phyloP scores from a whole-genome alignment of 768 basidiomycete species.

The Suillus ampliporus region DNA sequence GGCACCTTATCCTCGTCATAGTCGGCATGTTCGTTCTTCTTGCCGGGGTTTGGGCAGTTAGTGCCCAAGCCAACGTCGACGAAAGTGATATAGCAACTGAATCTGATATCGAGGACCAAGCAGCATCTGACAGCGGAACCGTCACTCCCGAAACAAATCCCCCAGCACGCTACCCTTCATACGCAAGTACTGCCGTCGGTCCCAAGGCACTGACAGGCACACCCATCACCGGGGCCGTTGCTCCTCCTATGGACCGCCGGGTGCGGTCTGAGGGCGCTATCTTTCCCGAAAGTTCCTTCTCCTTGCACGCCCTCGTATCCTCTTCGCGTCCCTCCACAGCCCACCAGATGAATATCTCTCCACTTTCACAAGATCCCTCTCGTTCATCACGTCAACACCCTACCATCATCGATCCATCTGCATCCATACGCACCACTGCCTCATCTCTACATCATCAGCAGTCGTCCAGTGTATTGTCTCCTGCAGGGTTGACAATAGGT shows the following conservation, averaged over 20 bases:
- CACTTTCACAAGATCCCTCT: neutral
- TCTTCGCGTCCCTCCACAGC: conserved; percentile 10
- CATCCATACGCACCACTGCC: conserved; percentile 5
- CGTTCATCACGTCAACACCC: conserved; percentile 10
- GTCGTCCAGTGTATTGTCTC: conserved; percentile 11
- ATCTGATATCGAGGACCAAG: conserved; percentile 1
- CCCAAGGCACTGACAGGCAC: conserved; percentile 34
- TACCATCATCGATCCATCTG: neutral
- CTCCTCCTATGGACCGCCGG: conserved; percentile 20
- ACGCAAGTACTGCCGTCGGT: conserved; percentile 27
- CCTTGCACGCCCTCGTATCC: conserved; percentile 9
- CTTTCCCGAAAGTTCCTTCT: conserved; percentile 10
- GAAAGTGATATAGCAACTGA: conserved; percentile 39
- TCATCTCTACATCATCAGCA: conserved; percentile 14
- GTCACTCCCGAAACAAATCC: neutral
- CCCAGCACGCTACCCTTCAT: too few relatives aligned
- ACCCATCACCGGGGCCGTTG: conserved; percentile 13
- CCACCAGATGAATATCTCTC: neutral
- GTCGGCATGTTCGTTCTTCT: conserved; percentile 81
- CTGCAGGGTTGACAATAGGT: conserved; percentile 72
- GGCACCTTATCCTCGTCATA: conserved; percentile 77
- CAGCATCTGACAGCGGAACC: neutral
- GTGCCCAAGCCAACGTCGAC: conserved; percentile 66
- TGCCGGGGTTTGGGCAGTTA: conserved; percentile 90
- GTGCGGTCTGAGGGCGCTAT: conserved; percentile 15